Conservation (phyloP, 2,329 filamentous ascomycete species). For the Amesomyces nigricolor region DNA sequence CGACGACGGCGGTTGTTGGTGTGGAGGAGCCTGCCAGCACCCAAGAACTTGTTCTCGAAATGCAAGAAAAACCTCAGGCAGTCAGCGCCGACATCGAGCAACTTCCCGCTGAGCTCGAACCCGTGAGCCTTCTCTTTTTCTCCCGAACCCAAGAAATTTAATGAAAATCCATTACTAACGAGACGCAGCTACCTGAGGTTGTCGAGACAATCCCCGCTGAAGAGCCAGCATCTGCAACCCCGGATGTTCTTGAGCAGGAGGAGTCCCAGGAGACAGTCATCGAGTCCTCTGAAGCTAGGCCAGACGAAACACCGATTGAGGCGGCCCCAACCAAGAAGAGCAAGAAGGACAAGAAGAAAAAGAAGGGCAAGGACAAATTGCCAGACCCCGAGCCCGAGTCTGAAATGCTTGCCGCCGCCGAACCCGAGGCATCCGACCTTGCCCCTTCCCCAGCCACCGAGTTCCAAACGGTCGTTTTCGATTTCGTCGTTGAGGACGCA, state of each 20-base stretch:
- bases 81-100: neutral
- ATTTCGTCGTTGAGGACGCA: too few species aligned
- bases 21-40: constrained; percentile 1
- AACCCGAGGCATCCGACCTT: neutral
- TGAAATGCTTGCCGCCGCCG: neutral
- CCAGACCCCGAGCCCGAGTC: too few species aligned
- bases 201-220: neutral
- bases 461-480: too few species aligned
- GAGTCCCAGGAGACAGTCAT: neutral
- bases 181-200: neutral
- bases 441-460: neutral
- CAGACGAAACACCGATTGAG: neutral
- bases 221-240: neutral
- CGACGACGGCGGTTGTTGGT: neutral
- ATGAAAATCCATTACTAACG: neutral
- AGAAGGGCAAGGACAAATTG: constrained; percentile 26
- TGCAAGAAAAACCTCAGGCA: neutral
- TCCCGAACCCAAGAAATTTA: neutral
- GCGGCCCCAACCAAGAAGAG: constrained; percentile 25
- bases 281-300: neutral
- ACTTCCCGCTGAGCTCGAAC: neutral
- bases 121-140: neutral
- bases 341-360: constrained; percentile 32
- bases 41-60: constrained; percentile 5
- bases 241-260: neutral